phyloP scores from a whole-genome alignment of 495 filamentous ascomycete species.

The Neurospora africana region DNA sequence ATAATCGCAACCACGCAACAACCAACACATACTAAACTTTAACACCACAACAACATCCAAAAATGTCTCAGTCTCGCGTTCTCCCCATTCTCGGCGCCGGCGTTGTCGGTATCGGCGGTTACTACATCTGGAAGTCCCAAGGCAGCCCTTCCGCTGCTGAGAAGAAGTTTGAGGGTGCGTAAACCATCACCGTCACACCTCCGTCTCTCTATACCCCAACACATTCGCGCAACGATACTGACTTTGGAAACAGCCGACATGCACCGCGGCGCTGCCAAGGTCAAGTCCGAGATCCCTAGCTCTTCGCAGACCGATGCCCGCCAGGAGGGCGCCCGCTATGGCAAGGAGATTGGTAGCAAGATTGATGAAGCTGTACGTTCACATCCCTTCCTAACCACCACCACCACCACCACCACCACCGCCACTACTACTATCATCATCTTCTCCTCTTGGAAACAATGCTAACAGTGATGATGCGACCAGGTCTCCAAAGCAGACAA shows the following conservation, averaged over 20 bases:
- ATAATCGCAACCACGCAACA: conserved; percentile 3
- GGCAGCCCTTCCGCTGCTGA: conserved; percentile 71
- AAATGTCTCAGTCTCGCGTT: conserved; percentile 43
- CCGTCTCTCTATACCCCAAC: neutral
- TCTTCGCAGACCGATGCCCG: conserved; percentile 25
- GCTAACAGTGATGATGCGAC: neutral
- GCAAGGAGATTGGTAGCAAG: conserved; percentile 36
- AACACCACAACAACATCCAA: conserved; percentile 15
- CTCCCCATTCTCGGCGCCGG: conserved; percentile 50
- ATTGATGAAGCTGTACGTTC: conserved; percentile 34
- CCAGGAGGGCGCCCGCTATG: conserved; percentile 30
- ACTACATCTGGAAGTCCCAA: conserved; percentile 87
- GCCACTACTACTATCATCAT: neutral
- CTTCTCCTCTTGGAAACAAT: neutral
- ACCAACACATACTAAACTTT: conserved; percentile 1
- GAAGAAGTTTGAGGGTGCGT: conserved; percentile 71
- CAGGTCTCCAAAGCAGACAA: conserved; percentile 54
- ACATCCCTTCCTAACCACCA: too few species aligned
- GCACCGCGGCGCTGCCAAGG: conserved; percentile 49
- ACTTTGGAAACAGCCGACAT: conserved; percentile 41
- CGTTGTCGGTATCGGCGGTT: conserved; percentile 60
- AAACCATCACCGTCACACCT: neutral
- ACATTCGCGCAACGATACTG: neutral
- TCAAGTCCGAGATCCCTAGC: conserved; percentile 49
- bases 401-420: neutral